Percentiles rank a stretch among this genome's conserved stretches.
Conservation (phyloP, 139 green algal species). For the Choricystis sp. region DNA sequence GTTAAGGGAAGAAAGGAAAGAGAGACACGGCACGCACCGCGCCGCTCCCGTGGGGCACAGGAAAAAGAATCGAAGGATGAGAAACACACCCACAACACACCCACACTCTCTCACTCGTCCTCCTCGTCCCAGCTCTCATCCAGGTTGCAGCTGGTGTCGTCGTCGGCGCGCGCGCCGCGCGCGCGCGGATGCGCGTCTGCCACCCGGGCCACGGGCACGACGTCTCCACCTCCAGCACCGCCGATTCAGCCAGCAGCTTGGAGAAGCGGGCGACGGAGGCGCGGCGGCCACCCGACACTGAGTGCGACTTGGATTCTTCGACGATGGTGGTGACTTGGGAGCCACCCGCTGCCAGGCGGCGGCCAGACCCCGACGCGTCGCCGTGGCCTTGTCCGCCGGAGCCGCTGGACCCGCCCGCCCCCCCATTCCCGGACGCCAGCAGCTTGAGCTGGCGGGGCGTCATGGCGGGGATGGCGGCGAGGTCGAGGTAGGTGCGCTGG, state of each 20-base stretch:
- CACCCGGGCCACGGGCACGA: background rate
- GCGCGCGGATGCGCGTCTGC: background rate
- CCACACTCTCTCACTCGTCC: background rate
- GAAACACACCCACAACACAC: too few relatives aligned
- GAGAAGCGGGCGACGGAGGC: background rate
- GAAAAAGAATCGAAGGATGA: too few relatives aligned
- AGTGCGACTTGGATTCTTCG: background rate
- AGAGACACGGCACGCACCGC: too few relatives aligned
- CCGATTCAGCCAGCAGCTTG: background rate
- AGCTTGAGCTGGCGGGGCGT: background rate
- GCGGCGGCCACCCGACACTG: background rate
- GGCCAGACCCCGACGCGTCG: background rate
- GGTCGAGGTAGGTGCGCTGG: constrained; percentile 47
- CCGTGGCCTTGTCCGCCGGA: background rate
- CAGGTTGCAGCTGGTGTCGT: background rate
- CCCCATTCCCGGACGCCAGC: background rate
- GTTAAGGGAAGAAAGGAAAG: too few relatives aligned
- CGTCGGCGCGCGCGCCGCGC: too few relatives aligned
- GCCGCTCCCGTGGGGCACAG: too few relatives aligned
- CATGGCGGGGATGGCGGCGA: constrained; percentile 25
- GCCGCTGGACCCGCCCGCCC: background rate
- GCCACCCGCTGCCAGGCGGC: background rate
- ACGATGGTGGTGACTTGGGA: background rate
- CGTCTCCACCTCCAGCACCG: background rate
- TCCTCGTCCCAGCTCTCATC: background rate